A percentile compares a stretch with the other conserved stretches of the same genome.
Conservation (phyloP, 768 basidiomycete species). For the Psilocybe cubensis region DNA sequence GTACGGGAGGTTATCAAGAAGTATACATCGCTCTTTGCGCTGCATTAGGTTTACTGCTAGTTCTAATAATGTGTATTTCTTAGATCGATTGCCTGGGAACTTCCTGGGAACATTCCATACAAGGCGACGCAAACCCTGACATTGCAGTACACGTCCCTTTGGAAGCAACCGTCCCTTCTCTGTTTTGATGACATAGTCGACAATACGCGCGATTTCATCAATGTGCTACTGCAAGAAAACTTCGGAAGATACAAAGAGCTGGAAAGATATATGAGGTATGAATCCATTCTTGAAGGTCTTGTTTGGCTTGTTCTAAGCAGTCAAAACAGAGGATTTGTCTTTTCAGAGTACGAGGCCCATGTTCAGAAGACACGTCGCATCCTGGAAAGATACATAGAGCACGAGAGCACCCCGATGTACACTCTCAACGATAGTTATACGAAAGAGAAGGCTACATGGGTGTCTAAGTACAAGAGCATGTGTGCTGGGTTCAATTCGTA, state of each 20-base stretch:
- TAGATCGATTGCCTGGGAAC: conserved; percentile 42
- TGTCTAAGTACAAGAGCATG: neutral
- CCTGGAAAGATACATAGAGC: neutral
- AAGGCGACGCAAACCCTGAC: conserved; percentile 35
- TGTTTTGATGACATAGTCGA: conserved; percentile 34
- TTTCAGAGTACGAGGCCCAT: neutral
- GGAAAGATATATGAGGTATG: conserved; percentile 28
- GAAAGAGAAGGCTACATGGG: neutral
- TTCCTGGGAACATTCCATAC: conserved; percentile 37
- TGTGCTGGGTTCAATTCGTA: neutral
- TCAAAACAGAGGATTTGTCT: neutral
- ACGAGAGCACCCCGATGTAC: neutral
- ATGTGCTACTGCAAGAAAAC: conserved; percentile 22
- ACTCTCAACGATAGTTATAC: neutral
- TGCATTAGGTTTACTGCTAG: too few species aligned
- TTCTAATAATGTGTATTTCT: neutral
- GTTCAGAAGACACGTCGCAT: neutral
- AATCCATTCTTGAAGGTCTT: too few species aligned
- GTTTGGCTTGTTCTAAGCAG: too few species aligned
- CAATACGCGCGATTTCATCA: conserved; percentile 15
- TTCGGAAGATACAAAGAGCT: conserved; percentile 36
- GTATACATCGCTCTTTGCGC: conserved; percentile 18
- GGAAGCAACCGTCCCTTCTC: conserved; percentile 27
- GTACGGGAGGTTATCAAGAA: conserved; percentile 32
- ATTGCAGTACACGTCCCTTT: conserved; percentile 27